A percentile compares a stretch with the other conserved stretches of the same genome.
phyloP scores from a whole-genome alignment of 2,329 filamentous ascomycete species.

The Pseudocercospora musae region DNA sequence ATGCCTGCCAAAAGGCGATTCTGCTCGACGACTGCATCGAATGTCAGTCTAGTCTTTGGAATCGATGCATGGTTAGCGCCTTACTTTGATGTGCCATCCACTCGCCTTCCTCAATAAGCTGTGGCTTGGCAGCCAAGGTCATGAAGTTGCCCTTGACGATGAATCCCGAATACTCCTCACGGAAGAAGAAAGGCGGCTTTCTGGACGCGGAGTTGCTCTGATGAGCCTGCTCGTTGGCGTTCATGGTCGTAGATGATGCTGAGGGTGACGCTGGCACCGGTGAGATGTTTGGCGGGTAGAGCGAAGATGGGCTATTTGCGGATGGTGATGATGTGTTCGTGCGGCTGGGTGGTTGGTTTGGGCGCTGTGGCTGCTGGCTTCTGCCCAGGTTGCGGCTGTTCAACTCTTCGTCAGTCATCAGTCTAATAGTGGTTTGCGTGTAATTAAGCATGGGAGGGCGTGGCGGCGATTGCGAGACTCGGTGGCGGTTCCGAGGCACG shows the following conservation, averaged over 20 bases:
- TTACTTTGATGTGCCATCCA: slow-evolving; percentile 94
- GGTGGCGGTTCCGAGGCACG: background rate
- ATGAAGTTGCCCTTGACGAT: slow-evolving; percentile 98
- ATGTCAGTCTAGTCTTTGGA: background rate
- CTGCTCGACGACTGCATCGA: slow-evolving; percentile 74
- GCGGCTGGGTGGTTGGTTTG: slow-evolving; percentile 31
- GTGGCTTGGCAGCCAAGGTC: slow-evolving; percentile 87
- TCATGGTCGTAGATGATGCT: slow-evolving; percentile 54
- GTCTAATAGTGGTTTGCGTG: background rate
- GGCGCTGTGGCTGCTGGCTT: slow-evolving; percentile 24
- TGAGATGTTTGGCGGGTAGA: slow-evolving; percentile 30
- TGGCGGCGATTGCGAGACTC: background rate
- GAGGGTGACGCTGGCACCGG: slow-evolving; percentile 41
- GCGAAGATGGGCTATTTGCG: slow-evolving; percentile 31
- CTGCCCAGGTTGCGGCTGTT: slow-evolving; percentile 35
- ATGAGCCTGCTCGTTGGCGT: slow-evolving; percentile 59
- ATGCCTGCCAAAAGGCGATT: slow-evolving; percentile 86
- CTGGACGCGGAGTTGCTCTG: slow-evolving; percentile 31
- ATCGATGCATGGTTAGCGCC: slow-evolving; percentile 16
- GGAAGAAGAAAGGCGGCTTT: slow-evolving; percentile 64
- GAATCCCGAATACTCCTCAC: slow-evolving; percentile 71
- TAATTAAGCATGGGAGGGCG: slow-evolving; percentile 4
- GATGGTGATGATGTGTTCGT: slow-evolving; percentile 33
- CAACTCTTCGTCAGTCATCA: slow-evolving; percentile 9
- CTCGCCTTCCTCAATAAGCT: slow-evolving; percentile 89